A percentile compares a stretch with the other conserved stretches of the same genome.
phyloP scores from a whole-genome alignment of 1,284 basidiomycete species.

The Takashimella tepidaria region DNA sequence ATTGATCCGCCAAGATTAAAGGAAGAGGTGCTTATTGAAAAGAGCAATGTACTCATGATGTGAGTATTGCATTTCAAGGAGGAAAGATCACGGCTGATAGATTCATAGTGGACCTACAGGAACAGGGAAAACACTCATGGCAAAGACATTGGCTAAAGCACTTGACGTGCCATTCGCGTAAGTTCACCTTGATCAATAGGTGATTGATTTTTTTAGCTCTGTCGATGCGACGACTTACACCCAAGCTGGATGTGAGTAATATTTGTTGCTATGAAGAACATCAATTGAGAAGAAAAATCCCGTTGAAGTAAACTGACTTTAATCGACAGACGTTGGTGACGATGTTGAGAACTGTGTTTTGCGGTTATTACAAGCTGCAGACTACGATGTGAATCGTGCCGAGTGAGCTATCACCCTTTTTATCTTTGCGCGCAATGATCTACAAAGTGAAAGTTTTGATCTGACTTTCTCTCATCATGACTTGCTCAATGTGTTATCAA shows the following conservation, averaged over 20 bases:
- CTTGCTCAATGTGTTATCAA: no score
- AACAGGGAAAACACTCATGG: slow-evolving; percentile 78
- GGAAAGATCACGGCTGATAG: slow-evolving; percentile 5
- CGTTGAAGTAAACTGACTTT: not conserved
- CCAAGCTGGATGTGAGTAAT: slow-evolving; percentile 47
- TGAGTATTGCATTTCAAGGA: slow-evolving; percentile 43
- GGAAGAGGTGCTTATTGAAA: slow-evolving; percentile 60
- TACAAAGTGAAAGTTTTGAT: not conserved
- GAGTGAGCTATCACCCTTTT: slow-evolving; percentile 32
- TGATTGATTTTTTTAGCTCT: slow-evolving; percentile 31
- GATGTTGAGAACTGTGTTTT: slow-evolving; percentile 88
- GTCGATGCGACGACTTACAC: slow-evolving; percentile 51
- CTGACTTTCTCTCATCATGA: not conserved
- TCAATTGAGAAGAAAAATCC: no score
- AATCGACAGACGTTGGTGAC: slow-evolving; percentile 76
- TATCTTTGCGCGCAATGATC: no score
- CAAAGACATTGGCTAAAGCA: slow-evolving; percentile 74
- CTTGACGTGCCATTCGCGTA: slow-evolving; percentile 83
- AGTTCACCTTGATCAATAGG: slow-evolving; percentile 49
- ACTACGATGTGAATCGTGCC: slow-evolving; percentile 70
- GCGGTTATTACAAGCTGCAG: slow-evolving; percentile 74
- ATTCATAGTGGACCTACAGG: slow-evolving; percentile 45
- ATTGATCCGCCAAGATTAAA: slow-evolving; percentile 8
- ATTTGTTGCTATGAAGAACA: no score
- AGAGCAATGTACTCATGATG: slow-evolving; percentile 89